These are phyloP conservation scores for Xylaria sp. DNA, from an alignment of 2,329 filamentous ascomycete species.

Conservation along the genomic window DNA sequence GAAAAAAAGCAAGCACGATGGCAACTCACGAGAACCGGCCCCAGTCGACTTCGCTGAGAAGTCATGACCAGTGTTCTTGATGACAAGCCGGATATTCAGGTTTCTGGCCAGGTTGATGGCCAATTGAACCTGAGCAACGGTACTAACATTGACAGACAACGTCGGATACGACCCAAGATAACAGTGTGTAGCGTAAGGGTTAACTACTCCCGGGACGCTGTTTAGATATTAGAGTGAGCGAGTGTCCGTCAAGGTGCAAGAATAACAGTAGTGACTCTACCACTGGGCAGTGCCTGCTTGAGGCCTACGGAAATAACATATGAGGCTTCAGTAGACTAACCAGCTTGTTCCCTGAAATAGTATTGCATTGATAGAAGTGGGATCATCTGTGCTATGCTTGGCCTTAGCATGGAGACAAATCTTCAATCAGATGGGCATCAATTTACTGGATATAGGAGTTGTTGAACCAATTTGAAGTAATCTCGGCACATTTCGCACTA, in stretches of 20 bases:
- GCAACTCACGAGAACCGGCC: conserved; percentile 28
- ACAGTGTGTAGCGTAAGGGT: conserved; percentile 34
- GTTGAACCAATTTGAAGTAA: conserved; percentile 37
- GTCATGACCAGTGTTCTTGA: conserved; percentile 40
- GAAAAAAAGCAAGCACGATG: background rate
- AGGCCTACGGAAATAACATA: no score
- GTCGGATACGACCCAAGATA: conserved; percentile 38
- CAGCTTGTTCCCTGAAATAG: conserved; percentile 37
- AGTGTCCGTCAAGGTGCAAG: no score
- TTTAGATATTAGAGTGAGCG: no score
- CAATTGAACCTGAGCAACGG: conserved; percentile 37
- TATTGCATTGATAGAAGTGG: conserved; percentile 40
- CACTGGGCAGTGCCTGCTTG: no score
- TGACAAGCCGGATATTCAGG: conserved; percentile 37
- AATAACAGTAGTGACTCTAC: no score
- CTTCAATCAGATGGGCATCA: background rate
- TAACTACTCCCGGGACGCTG: conserved; percentile 34
- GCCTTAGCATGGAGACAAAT: conserved; percentile 2
- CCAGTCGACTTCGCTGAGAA: conserved; percentile 39
- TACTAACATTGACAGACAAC: conserved; percentile 38
- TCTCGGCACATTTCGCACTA: conserved; percentile 34
- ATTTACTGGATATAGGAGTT: conserved; percentile 37
- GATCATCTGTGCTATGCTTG: conserved; percentile 35
- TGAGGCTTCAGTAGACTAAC: no score
- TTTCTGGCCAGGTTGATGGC: conserved; percentile 39